Base-by-base conservation (phyloP, 192 early-diverging fungal species). In the Coemansia umbellata region DNA sequence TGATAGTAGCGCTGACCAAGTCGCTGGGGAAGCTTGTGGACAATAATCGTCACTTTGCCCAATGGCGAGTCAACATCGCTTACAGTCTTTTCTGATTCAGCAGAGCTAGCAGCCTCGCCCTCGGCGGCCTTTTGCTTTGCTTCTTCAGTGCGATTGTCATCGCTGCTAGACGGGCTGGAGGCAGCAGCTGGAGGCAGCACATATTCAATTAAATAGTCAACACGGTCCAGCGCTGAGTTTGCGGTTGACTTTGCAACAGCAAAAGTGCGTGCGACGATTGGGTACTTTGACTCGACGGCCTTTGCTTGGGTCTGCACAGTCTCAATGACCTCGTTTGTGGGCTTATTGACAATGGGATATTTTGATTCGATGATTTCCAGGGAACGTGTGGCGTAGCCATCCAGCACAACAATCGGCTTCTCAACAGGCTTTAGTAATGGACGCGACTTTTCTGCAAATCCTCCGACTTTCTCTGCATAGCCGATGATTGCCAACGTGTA, bases 341-440 rank as follows among this genome's bases (percentile, higher is more conserved):
- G 83, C 57, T 80, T 67, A 19, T 55, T 78, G 30, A 87, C 73
- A 39, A 84, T 78, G 5, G 85, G 84, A 58, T 84, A 85, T 28
- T 53, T 71, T 3, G 61, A 48, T 47, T 87, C 86, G 18, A 90
- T 35, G 18, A 79, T 28, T 41, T 85, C 84, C 15, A 90, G 72
- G 4, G 85, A 85, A 37, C 80, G 73, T n/a, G 74, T 78, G 28
- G 83, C 86, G 31, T 85, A 58, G 17, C 78, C 61, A 50, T 90
- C 86, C 4, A 80, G 79, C 7, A 63, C 73, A 45, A 63, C 50
- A 24, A 87, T 65, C 28, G 83, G 83, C 26, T 66, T 55, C 47
- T 82, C 79, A 10, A 67, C 71, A 4, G 71, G 71, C 37, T 53
- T 54, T 30, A 86, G 77, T 31, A 69, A 58, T 23, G 66, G 66